Base-by-base conservation (phyloP, 139 green algal genomes). In the Chlamydomonas urium region DNA sequence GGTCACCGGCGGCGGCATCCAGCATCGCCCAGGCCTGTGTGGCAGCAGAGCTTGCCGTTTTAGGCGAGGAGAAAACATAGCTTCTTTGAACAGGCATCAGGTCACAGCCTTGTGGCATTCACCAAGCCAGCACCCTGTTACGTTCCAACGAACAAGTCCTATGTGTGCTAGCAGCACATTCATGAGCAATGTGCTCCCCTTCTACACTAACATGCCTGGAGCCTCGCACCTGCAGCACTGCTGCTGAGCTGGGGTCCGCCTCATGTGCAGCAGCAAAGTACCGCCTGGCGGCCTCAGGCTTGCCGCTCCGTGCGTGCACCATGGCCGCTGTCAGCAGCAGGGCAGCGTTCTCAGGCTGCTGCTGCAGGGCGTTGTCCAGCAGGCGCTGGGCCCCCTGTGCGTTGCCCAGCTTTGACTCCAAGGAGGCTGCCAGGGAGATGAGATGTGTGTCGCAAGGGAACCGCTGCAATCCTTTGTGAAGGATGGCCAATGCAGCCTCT, bases 11-110 rank as follows among this genome's bases (percentile, higher is more conserved):
- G 0, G 65, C 57, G 1, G 68, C 69, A 65, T 93, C 88, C 26
- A 81, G 57, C 35, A 83, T 21, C 8, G 65, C 87, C 87, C 88
- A 93, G 23, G 86, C 79, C 75, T 89, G 77, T 48, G 69, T 33
- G 2, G 10, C 31, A 0, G 17, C 45, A 61, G 23, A 31, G 24
- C 10, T 5, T 28, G 24, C 23, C 23, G 19, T 28, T 28, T 5
- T 14, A 17, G 19, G 53, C 23, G 6, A 17, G 21, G 19, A 14
- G 53, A 5, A 31, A 14, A 14, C 21, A 5, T 62, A 8, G 24
- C 6, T 31, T 5, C 5, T 14, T 14, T 62, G 24, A 28, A 61
- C 10, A 3, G 34, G 45, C 17, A 26, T 4, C 28, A 38, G 29
- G 61, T 48, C 29, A 31, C 33, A 53, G 29, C 21, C 4, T n/a